Percentiles rank a stretch among this genome's conserved stretches.
phyloP scores from a whole-genome alignment of 2,329 filamentous ascomycete genomes.

The Neurospora sp. region DNA sequence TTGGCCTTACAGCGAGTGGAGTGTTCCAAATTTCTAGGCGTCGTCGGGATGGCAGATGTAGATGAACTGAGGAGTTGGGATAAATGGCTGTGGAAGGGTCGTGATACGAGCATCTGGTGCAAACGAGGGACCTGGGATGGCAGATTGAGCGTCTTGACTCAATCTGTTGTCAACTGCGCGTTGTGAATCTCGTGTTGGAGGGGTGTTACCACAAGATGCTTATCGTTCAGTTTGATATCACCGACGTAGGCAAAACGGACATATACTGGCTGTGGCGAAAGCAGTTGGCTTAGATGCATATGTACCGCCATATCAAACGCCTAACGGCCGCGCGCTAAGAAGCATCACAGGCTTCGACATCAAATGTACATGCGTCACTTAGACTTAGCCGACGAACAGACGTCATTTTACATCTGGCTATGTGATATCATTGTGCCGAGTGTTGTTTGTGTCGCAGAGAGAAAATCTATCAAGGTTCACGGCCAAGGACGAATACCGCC shows the following conservation, averaged over 20 bases:
- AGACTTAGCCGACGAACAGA: neutral
- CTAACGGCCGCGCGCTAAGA: neutral
- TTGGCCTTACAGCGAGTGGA: too few relatives aligned
- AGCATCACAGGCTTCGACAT: neutral
- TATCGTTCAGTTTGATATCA: neutral
- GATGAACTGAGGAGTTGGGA: neutral
- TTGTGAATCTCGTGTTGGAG: neutral
- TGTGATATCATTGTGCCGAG: neutral
- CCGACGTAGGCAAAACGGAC: neutral
- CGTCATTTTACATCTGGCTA: neutral
- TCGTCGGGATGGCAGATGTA: neutral
- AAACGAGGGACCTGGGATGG: neutral
- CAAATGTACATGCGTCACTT: neutral
- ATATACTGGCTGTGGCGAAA: neutral
- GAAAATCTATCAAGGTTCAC: neutral
- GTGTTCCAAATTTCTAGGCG: too few relatives aligned
- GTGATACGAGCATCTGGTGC: neutral
- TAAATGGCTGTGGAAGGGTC: neutral
- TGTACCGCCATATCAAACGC: neutral
- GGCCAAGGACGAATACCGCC: neutral
- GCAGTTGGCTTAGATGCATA: neutral
- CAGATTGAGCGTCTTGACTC: neutral
- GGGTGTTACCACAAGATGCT: neutral
- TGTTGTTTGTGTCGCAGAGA: neutral
- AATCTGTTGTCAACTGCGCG: neutral